Evolutionary conservation across 2,329 filamentous ascomycete species (phyloP).

Genomic region (Zymoseptoria passerinii): DNA sequence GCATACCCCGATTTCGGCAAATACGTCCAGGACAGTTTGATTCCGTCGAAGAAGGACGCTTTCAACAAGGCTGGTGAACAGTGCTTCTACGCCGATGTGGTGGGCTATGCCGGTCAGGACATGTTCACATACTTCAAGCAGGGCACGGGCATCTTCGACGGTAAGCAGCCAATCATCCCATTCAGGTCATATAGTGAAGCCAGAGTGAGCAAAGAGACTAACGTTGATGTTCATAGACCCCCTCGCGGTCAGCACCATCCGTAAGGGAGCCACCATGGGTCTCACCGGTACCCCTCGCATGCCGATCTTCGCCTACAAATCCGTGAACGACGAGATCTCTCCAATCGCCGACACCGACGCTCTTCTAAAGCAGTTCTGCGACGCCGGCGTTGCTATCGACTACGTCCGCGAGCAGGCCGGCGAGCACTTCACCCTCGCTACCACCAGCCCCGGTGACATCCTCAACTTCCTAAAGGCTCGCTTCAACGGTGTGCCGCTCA

Average conservation of each 20-base stretch:
- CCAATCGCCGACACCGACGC: slow-evolving; percentile 36
- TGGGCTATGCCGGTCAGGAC: slow-evolving; percentile 20
- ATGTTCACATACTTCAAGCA: slow-evolving; percentile 34
- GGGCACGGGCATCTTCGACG: slow-evolving; percentile 11
- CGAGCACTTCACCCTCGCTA: slow-evolving; percentile 24
- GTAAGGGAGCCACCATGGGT: slow-evolving; percentile 25
- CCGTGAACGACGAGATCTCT: slow-evolving; percentile 38
- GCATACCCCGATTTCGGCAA: slow-evolving; percentile 17
- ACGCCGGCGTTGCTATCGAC: slow-evolving; percentile 31
- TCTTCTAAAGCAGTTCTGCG: slow-evolving; percentile 35
- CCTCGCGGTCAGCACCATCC: slow-evolving; percentile 15
- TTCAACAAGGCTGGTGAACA: neutral
- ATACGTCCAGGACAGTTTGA: neutral
- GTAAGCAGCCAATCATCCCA: neutral
- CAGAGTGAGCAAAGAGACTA: neutral
- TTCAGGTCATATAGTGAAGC: too few species aligned
- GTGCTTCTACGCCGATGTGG: neutral
- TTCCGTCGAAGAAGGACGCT: neutral
- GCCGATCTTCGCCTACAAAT: slow-evolving; percentile 43
- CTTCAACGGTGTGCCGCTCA: neutral
- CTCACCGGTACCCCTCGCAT: slow-evolving; percentile 35
- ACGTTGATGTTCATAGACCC: neutral
- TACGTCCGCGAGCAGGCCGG: slow-evolving; percentile 38
- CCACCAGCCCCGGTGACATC: neutral
- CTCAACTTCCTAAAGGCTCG: neutral